These are phyloP conservation scores for Sutorius eximius DNA, from an alignment of 1,284 basidiomycete species.

Conservation along the genomic window DNA sequence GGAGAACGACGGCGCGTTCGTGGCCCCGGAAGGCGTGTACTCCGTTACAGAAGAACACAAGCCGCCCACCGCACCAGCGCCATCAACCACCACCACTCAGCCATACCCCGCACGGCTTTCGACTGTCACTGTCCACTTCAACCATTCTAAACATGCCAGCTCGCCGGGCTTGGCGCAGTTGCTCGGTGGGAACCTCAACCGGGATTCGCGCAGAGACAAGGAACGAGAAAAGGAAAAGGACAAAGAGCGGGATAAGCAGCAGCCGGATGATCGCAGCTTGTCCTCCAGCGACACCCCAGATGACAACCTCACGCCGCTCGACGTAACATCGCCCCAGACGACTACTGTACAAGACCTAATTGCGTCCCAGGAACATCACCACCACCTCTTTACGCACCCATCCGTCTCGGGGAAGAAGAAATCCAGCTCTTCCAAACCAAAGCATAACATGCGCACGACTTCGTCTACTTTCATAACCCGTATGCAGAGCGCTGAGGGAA, in stretches of 20 bases:
- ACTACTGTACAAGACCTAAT: constrained; percentile 34
- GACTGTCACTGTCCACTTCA: constrained; percentile 62
- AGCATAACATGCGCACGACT: constrained; percentile 85
- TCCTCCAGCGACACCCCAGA: constrained; percentile 77
- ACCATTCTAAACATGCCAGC: constrained; percentile 50
- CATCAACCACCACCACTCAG: constrained; percentile 48
- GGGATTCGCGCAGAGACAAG: constrained; percentile 43
- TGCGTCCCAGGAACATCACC: constrained; percentile 36
- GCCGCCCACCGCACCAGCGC: constrained; percentile 49
- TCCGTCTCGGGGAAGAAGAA: constrained; percentile 59
- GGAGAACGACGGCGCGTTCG: constrained; percentile 80
- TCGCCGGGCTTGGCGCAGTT: constrained; percentile 64
- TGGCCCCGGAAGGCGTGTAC: constrained; percentile 85
- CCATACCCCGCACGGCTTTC: constrained; percentile 65
- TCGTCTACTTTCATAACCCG: constrained; percentile 89
- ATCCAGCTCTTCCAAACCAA: constrained; percentile 62
- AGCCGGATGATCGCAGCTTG: constrained; percentile 61
- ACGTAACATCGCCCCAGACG: constrained; percentile 30
- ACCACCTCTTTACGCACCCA: constrained; percentile 51
- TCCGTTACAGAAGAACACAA: constrained; percentile 83
- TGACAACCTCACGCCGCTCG: constrained; percentile 48
- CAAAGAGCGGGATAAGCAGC: constrained; percentile 49
- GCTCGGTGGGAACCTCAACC: constrained; percentile 51
- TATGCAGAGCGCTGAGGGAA: constrained; percentile 75
- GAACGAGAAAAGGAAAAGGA: constrained; percentile 63